Conservation (phyloP, 441 rosid genomes). For the Gossypium gossypioides region DNA sequence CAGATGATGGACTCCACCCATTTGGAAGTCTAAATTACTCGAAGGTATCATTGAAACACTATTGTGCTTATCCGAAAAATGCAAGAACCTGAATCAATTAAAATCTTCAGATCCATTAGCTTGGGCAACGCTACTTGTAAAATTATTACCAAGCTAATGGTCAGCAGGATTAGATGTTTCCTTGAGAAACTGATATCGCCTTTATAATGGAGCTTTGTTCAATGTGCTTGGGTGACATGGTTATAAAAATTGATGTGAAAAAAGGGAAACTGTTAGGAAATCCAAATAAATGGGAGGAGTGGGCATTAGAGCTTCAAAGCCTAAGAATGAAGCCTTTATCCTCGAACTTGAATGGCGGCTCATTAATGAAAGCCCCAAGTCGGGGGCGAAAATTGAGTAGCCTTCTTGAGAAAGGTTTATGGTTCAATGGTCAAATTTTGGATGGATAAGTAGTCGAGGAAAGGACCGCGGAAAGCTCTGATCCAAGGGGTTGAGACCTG, state of each 20-base stretch:
- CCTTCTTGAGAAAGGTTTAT: neutral
- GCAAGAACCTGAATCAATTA: neutral
- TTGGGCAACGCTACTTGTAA: neutral
- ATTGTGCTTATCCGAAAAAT: neutral
- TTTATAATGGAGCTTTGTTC: neutral
- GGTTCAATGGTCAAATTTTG: neutral
- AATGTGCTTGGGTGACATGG: neutral
- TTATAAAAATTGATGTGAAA: neutral
- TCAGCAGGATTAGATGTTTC: neutral
- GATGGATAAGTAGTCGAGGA: neutral
- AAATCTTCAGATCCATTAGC: neutral
- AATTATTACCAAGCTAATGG: neutral
- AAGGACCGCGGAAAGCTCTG: too few species aligned
- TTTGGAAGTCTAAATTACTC: neutral
- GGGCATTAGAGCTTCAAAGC: neutral
- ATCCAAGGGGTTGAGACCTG: too few species aligned
- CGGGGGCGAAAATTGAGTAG: neutral
- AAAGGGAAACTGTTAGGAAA: neutral
- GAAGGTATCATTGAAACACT: neutral
- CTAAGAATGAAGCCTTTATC: neutral
- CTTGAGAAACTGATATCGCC: neutral
- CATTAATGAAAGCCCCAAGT: neutral
- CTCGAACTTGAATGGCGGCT: neutral
- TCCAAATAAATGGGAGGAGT: neutral
- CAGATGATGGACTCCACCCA: neutral